Conservation (phyloP, 176 grass and related monocot species). For the Aegilops bicornis region DNA sequence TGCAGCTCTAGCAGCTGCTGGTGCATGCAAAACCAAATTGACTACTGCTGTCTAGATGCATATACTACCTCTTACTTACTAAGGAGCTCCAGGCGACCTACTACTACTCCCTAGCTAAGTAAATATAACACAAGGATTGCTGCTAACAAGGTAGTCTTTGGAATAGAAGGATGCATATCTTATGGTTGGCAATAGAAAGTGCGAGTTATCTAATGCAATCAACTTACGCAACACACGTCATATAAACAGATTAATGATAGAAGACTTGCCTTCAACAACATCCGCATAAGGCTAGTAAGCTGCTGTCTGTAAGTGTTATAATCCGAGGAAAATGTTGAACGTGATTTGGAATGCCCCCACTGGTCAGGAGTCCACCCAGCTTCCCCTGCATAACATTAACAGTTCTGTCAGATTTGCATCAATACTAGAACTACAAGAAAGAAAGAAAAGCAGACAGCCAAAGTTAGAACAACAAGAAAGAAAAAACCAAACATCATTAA, state of each 20-base stretch:
- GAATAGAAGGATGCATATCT: slow-evolving; percentile 7
- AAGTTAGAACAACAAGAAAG: neutral
- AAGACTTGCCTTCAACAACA: slow-evolving; percentile 74
- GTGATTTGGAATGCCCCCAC: slow-evolving; percentile 93
- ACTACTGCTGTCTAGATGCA: too few species aligned
- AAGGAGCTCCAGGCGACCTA: too few species aligned
- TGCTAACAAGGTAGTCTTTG: neutral
- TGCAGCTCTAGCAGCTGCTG: too few species aligned
- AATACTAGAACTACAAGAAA: slow-evolving; percentile 6
- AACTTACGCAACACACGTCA: neutral
- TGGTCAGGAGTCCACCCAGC: slow-evolving; percentile 97
- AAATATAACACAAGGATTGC: too few species aligned
- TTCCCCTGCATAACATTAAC: slow-evolving; percentile 64
- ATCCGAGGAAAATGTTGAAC: slow-evolving; percentile 64
- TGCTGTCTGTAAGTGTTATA: slow-evolving; percentile 73
- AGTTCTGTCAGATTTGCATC: slow-evolving; percentile 8
- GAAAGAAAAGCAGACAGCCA: neutral
- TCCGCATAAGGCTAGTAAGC: slow-evolving; percentile 67
- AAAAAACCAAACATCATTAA: too few species aligned
- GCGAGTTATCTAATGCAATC: neutral
- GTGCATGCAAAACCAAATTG: too few species aligned
- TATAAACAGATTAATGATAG: slow-evolving; percentile 32
- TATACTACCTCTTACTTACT: too few species aligned
- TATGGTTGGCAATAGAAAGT: neutral
- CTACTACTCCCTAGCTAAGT: too few species aligned